Percentiles rank a stretch among this genome's conserved stretches.
Evolutionary conservation across 1,139 yeast genomes (phyloP).

Genomic region (Hyphopichia wangnamkhiaoensis): DNA sequence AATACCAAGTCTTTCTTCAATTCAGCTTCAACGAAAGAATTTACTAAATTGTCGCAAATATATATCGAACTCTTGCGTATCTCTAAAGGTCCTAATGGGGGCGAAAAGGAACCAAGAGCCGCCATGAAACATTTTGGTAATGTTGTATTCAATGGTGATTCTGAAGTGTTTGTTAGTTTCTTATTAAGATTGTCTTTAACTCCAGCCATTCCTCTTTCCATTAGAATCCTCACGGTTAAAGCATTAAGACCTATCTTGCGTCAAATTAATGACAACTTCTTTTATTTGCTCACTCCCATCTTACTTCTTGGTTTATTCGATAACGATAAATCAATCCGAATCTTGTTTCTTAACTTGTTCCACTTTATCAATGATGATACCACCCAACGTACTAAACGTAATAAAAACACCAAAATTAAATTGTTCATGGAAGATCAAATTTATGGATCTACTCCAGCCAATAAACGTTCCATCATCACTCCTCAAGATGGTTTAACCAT

Average conservation of each 20-base stretch:
- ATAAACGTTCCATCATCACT: slow-evolving; percentile 54
- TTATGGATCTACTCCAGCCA: slow-evolving; percentile 40
- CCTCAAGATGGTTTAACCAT: slow-evolving; percentile 64
- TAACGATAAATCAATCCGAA: slow-evolving; percentile 28
- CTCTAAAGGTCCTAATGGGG: background rate
- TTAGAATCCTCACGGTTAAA: slow-evolving; percentile 50
- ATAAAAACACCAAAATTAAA: slow-evolving; percentile 21
- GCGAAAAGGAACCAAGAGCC: background rate
- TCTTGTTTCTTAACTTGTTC: slow-evolving; percentile 25
- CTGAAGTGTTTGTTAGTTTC: slow-evolving; percentile 42
- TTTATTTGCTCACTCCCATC: slow-evolving; percentile 40
- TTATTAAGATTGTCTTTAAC: slow-evolving; percentile 58
- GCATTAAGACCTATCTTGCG: slow-evolving; percentile 37
- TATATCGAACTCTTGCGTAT: slow-evolving; percentile 30
- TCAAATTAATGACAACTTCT: slow-evolving; percentile 28
- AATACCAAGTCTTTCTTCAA: slow-evolving; percentile 39
- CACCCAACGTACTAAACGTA: slow-evolving; percentile 17
- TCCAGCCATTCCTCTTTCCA: slow-evolving; percentile 56
- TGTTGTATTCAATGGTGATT: slow-evolving; percentile 19
- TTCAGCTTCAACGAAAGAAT: slow-evolving; percentile 40
- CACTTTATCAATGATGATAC: slow-evolving; percentile 19
- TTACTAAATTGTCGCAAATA: slow-evolving; percentile 39
- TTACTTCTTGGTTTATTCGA: slow-evolving; percentile 39
- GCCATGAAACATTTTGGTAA: slow-evolving; percentile 20
- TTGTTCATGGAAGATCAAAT: slow-evolving; percentile 44